Conservation (phyloP, 768 basidiomycete genomes). For the Xanthoconium purpureum region DNA sequence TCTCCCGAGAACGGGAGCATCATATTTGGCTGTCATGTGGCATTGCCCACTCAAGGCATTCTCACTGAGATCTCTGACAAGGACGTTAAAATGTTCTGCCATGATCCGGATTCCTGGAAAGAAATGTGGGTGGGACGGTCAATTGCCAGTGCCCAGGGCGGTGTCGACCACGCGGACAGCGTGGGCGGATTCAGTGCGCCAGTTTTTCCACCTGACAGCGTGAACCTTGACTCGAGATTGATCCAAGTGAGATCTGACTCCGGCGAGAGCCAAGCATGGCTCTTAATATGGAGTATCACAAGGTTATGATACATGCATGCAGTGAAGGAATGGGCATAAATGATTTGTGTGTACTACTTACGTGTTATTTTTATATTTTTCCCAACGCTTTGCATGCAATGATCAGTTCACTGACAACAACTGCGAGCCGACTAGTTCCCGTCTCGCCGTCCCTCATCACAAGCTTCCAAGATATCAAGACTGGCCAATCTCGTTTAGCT, state of each 20-base stretch:
- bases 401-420: too few relatives aligned
- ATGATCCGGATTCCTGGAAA: constrained; percentile 28
- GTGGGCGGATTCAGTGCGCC: neutral
- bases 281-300: constrained; percentile 22
- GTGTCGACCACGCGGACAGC: neutral
- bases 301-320: neutral
- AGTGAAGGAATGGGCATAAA: neutral
- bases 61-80: neutral
- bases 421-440: neutral
- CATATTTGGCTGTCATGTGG: constrained; percentile 30
- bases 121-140: constrained; percentile 23
- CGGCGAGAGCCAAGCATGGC: neutral
- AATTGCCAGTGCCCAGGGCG: neutral
- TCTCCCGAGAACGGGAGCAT: constrained; percentile 28
- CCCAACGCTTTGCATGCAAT: too few relatives aligned
- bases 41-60: constrained; percentile 10
- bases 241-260: neutral
- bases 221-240: constrained; percentile 31
- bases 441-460: constrained; percentile 23
- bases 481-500: constrained; percentile 36
- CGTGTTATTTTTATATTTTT: too few relatives aligned
- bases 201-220: constrained; percentile 31
- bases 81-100: constrained; percentile 19
- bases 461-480: constrained; percentile 53
- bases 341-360: neutral